phyloP scores from a whole-genome alignment of 2,329 filamentous ascomycete species.

The Cadophora sp. region DNA sequence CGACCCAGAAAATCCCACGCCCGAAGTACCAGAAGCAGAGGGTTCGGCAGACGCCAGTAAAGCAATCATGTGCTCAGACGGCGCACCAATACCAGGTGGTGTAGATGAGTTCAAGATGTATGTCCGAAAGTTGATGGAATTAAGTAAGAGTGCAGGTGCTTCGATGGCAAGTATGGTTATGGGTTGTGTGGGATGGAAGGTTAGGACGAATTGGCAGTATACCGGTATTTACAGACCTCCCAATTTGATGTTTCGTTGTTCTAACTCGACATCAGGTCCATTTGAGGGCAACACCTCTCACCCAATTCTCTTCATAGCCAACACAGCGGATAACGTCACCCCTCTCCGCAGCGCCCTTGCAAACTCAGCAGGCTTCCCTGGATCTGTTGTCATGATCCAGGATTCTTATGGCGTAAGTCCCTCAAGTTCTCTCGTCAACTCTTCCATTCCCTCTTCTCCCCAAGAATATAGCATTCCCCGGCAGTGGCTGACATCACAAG shows the following conservation, averaged over 20 bases:
- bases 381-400: conserved; percentile 55
- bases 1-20: conserved; percentile 10
- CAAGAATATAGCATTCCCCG: neutral
- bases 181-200: conserved; percentile 45
- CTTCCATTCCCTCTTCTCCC: neutral
- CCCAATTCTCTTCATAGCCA: conserved; percentile 49
- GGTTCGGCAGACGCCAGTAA: conserved; percentile 36
- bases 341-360: conserved; percentile 44
- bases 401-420: conserved; percentile 57
- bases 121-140: conserved; percentile 34
- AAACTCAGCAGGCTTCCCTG: conserved; percentile 50
- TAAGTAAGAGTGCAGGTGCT: conserved; percentile 53
- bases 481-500: conserved; percentile 41
- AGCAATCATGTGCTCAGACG: conserved; percentile 44
- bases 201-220: conserved; percentile 44
- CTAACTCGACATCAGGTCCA: conserved; percentile 37
- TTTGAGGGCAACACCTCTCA: conserved; percentile 45
- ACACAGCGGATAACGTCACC: conserved; percentile 47
- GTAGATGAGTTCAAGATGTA: conserved; percentile 40
- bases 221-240: conserved; percentile 26
- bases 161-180: conserved; percentile 50
- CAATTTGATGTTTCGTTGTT: neutral
- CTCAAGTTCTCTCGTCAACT: neutral
- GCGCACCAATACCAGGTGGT: conserved; percentile 29
- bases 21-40: conserved; percentile 30